A percentile compares a stretch with the other conserved stretches of the same genome.
Evolutionary conservation across 2,329 filamentous ascomycete genomes (phyloP).

Genomic region (Penicillium sp.): DNA sequence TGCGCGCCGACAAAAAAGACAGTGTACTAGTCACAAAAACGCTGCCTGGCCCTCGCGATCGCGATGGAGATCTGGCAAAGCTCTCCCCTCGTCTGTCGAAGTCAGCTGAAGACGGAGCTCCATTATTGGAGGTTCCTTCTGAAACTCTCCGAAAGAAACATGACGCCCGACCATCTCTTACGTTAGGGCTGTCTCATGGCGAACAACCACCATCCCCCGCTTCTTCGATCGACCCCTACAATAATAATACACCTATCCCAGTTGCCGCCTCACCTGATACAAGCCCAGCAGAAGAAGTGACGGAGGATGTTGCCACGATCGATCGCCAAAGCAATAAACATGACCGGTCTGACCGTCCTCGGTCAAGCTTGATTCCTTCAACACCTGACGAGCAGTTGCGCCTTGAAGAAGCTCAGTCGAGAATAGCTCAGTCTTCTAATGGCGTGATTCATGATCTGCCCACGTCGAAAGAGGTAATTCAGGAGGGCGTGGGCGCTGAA

Average conservation of each 20-base stretch:
- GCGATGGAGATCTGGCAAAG: constrained; percentile 21
- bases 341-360: constrained; percentile 24
- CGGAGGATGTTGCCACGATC: constrained; percentile 43
- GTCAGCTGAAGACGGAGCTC: constrained; percentile 11
- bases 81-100: constrained; percentile 22
- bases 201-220: constrained; percentile 49
- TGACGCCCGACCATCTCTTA: constrained; percentile 29
- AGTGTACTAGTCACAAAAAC: constrained; percentile 22
- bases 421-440: constrained; percentile 27
- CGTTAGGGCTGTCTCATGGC: constrained; percentile 24
- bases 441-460: constrained; percentile 9
- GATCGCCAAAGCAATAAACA: constrained; percentile 32
- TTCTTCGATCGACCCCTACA: constrained; percentile 67
- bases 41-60: constrained; percentile 24
- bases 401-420: constrained; percentile 52
- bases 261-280: constrained; percentile 68
- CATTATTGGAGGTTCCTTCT: constrained; percentile 19
- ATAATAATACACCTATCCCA: constrained; percentile 66
- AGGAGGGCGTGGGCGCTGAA: constrained; percentile 22
- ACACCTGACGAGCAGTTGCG: constrained; percentile 59
- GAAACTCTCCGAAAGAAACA: constrained; percentile 26
- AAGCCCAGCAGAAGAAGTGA: constrained; percentile 64
- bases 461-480: constrained; percentile 28
- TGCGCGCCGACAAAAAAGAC: constrained; percentile 34
- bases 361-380: constrained; percentile 38